Conservation (phyloP, 2,329 filamentous ascomycete genomes). For the Epichloe festucae region DNA sequence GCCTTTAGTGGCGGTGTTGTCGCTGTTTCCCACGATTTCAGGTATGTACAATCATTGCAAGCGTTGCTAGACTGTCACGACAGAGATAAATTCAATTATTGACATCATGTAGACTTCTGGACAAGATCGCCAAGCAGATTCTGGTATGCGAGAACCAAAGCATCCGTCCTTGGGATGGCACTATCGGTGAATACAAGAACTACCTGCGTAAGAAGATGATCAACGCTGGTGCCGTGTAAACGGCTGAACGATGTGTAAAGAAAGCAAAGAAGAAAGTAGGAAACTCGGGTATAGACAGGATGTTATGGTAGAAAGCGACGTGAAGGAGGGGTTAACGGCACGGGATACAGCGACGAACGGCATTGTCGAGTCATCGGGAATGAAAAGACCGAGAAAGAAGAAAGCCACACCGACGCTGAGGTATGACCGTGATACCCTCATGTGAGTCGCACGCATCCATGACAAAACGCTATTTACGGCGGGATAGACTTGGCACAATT, state of each 20-base stretch:
- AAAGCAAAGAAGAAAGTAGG: background rate
- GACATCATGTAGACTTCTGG: slow-evolving; percentile 56
- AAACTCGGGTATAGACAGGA: slow-evolving; percentile 11
- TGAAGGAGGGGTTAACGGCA: slow-evolving; percentile 8
- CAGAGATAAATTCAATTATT: slow-evolving; percentile 5
- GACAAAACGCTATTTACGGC: slow-evolving; percentile 14
- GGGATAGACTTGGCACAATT: slow-evolving; percentile 20
- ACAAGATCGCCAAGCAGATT: slow-evolving; percentile 99
- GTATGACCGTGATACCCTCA: slow-evolving; percentile 17
- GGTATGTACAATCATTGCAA: slow-evolving; percentile 41
- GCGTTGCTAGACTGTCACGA: background rate
- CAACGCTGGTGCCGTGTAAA: slow-evolving; percentile 69
- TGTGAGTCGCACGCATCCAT: slow-evolving; percentile 14
- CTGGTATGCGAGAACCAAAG: slow-evolving; percentile 98
- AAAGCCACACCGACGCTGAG: slow-evolving; percentile 16
- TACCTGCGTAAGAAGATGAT: slow-evolving; percentile 99
- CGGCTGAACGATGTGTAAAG: slow-evolving; percentile 1
- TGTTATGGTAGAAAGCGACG: slow-evolving; percentile 4
- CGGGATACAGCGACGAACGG: slow-evolving; percentile 7
- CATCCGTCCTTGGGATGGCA: slow-evolving; percentile 76
- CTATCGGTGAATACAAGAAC: slow-evolving; percentile 94
- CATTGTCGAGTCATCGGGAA: slow-evolving; percentile 10
- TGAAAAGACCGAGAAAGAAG: slow-evolving; percentile 2
- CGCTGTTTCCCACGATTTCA: slow-evolving; percentile 97
- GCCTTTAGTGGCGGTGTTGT: slow-evolving; percentile 93